Base-by-base conservation (phyloP, 768 basidiomycete genomes). In the Galerina marginata region DNA sequence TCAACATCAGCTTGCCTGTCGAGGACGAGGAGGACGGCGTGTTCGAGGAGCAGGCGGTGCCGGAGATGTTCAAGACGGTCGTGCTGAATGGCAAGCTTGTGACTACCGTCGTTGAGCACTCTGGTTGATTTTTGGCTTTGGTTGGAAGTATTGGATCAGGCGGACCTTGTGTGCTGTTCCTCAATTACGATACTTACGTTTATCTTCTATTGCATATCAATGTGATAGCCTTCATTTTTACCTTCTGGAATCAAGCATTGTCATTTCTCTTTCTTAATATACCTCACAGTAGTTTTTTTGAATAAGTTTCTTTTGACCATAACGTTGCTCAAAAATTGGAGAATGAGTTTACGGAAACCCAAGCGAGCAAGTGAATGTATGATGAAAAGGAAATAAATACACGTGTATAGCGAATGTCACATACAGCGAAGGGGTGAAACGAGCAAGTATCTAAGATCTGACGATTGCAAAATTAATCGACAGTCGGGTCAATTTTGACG, bases 21-120 rank as follows among this genome's bases (percentile, higher is more conserved):
- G 87, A 88, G 65, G 93, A 87, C 15, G 94, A 95, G 64, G 95
- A 97, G 72, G 94, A 96, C 9, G 96, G 95, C 6, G 81, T 96
- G 46, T 98, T 95, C 67, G 85, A 85, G 62, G 97, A 99, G 74
- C 87, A 88, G 63, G 83, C 96, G 0, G 79, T 99, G 16, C 96
- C 97, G 0, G 97, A 99, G 77, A 99, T 97, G 93, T 81, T 99
- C 74, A 93, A 86, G 82, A 93, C 92, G 16, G 83, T 87, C 38
- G 80, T 99, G 26, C 78, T 86, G 70, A 78, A 83, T 62, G 96
- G 96, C 10, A 96, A 91, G 75, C 77, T 99, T 59, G 84, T 95
- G 39, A 98, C 96, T 15, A 88, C 80, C 11, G 86, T 97, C 26
- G 91, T 99, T 9, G 95, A 99, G 74, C 96, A 99, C 66, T 76